Conservation (phyloP, 1,284 basidiomycete genomes). For the Tylopilus sp. region DNA sequence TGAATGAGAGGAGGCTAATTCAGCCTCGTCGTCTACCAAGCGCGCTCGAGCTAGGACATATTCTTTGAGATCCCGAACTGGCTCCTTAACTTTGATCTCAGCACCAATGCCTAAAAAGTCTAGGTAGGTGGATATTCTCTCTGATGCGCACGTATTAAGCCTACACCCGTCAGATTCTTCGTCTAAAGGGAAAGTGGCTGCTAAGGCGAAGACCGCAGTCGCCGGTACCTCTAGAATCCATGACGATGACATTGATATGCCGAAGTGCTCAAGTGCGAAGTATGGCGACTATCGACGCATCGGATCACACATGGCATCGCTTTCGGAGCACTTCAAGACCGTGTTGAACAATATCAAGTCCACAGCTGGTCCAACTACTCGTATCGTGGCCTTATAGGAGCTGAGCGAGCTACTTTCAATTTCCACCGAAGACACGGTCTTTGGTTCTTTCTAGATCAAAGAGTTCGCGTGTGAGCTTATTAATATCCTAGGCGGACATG, state of each 20-base stretch:
- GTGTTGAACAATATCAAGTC: slow-evolving; percentile 92
- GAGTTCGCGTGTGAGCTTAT: slow-evolving; percentile 94
- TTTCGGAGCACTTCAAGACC: slow-evolving; percentile 88
- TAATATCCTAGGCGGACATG: slow-evolving; percentile 89
- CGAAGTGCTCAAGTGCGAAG: slow-evolving; percentile 65
- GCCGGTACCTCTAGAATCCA: slow-evolving; percentile 70
- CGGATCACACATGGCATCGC: slow-evolving; percentile 91
- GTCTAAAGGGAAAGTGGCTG: slow-evolving; percentile 70
- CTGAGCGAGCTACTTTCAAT: slow-evolving; percentile 95
- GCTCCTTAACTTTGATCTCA: slow-evolving; percentile 52
- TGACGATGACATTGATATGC: slow-evolving; percentile 83
- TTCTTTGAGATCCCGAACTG: slow-evolving; percentile 72
- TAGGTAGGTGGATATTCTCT: slow-evolving; percentile 53
- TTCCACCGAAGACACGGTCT: slow-evolving; percentile 97
- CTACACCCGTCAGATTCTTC: slow-evolving; percentile 51
- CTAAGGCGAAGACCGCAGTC: slow-evolving; percentile 70
- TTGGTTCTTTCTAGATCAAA: slow-evolving; percentile 94
- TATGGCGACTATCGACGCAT: slow-evolving; percentile 88
- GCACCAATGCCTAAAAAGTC: slow-evolving; percentile 80
- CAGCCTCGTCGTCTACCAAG: slow-evolving; percentile 61
- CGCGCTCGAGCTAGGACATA: slow-evolving; percentile 67
- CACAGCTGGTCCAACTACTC: slow-evolving; percentile 82
- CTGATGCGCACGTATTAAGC: slow-evolving; percentile 22
- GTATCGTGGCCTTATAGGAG: slow-evolving; percentile 93
- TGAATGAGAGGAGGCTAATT: slow-evolving; percentile 64